A percentile compares a stretch with the other conserved stretches of the same genome.
phyloP scores from a whole-genome alignment of 345 rosid genomes.

The Salix viminalis region DNA sequence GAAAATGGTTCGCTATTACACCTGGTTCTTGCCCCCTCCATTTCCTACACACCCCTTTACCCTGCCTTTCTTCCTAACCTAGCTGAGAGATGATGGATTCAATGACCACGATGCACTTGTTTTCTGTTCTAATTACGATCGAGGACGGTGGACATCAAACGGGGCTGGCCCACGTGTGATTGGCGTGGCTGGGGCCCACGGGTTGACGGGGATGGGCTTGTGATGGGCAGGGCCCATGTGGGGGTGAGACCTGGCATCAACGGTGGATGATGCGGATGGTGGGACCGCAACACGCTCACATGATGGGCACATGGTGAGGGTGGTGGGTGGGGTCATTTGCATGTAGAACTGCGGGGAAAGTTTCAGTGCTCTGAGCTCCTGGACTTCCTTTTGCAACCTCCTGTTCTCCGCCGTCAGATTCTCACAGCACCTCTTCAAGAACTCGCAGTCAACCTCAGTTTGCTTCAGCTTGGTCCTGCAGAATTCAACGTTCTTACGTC shows the following conservation, averaged over 20 bases:
- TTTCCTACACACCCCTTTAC: constrained; percentile 13
- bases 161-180: constrained; percentile 32
- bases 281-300: constrained; percentile 91
- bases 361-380: constrained; percentile 89
- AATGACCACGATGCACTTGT: constrained; percentile 27
- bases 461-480: constrained; percentile 96
- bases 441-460: constrained; percentile 97
- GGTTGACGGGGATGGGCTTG: constrained; percentile 33
- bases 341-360: constrained; percentile 96
- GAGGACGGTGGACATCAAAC: constrained; percentile 49
- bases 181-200: constrained; percentile 43
- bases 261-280: constrained; percentile 32
- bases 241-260: constrained; percentile 27
- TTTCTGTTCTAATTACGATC: constrained; percentile 25
- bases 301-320: constrained; percentile 97
- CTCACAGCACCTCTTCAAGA: constrained; percentile 89
- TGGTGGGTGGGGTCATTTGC: constrained; percentile 98
- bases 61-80: background rate
- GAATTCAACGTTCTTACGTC: background rate
- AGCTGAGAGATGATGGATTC: background rate
- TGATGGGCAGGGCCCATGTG: constrained; percentile 17
- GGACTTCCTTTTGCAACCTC: constrained; percentile 90
- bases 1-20: constrained; percentile 11
- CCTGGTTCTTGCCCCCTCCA: background rate
- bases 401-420: constrained; percentile 94